phyloP scores from a whole-genome alignment of 306 rosid species.

The Abrus pulchellus region DNA sequence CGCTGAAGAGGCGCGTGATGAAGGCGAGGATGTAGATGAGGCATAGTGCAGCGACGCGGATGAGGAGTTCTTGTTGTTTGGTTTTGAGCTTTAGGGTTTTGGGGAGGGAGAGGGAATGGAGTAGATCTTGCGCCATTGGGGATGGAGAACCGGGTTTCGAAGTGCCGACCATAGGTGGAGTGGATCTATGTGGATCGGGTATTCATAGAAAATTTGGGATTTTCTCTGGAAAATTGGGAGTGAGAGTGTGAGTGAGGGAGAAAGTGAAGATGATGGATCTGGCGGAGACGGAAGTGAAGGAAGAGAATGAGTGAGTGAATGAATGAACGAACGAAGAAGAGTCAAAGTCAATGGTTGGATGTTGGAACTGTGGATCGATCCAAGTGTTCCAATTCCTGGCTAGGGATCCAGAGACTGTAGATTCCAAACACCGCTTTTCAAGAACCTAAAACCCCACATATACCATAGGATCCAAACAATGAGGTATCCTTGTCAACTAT shows the following conservation, averaged over 20 bases:
- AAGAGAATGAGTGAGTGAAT: background rate
- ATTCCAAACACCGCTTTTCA: conserved; percentile 17
- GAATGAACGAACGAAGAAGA: background rate
- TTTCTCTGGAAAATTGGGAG: background rate
- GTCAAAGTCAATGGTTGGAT: conserved; percentile 26
- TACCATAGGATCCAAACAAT: background rate
- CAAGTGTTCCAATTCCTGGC: background rate
- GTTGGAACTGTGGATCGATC: background rate
- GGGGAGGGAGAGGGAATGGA: conserved; percentile 29
- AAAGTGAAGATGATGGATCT: conserved; percentile 40
- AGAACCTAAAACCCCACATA: background rate
- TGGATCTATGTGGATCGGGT: background rate
- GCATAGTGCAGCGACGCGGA: conserved; percentile 76
- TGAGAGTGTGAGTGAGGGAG: background rate
- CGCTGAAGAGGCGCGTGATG: conserved; percentile 93
- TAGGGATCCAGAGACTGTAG: background rate
- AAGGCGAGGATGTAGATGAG: conserved; percentile 90
- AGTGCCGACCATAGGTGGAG: conserved; percentile 43
- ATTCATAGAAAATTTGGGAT: conserved; percentile 45
- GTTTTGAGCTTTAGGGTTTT: conserved; percentile 85
- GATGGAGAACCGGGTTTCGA: conserved; percentile 32
- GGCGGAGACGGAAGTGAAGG: background rate
- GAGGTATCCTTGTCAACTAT: background rate
- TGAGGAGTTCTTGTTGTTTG: conserved; percentile 93
- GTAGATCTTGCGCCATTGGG: conserved; percentile 62